These are phyloP conservation scores for Dactylella cylindrospora DNA, from an alignment of 2,329 filamentous ascomycete genomes.

Conservation along the genomic window DNA sequence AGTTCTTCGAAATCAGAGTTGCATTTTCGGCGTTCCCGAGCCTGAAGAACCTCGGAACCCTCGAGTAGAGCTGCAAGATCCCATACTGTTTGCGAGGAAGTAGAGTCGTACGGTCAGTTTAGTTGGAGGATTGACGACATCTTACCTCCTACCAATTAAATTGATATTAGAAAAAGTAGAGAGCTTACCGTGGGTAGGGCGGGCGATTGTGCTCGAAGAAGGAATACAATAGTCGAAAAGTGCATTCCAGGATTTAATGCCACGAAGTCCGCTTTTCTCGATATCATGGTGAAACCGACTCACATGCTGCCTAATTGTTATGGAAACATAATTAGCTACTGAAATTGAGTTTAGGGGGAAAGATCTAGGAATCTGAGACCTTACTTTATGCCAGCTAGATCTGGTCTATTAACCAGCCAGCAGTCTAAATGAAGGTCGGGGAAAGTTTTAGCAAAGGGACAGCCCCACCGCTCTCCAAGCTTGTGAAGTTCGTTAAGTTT, in stretches of 20 bases:
- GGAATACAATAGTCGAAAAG: background rate
- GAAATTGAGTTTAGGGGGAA: background rate
- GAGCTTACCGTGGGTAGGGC: background rate
- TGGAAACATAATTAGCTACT: too few relatives aligned
- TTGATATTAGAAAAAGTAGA: too few relatives aligned
- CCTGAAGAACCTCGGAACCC: too few relatives aligned
- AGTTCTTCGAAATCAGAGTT: background rate
- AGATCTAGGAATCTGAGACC: background rate
- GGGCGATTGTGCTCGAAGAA: background rate
- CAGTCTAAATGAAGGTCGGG: background rate
- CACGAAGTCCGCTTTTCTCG: background rate
- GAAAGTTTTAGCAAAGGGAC: background rate
- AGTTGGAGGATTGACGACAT: too few relatives aligned
- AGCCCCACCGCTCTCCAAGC: background rate
- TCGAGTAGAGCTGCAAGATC: too few relatives aligned
- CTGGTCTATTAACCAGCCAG: background rate
- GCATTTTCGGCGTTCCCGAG: too few relatives aligned
- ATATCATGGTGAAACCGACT: background rate
- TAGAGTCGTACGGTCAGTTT: too few relatives aligned
- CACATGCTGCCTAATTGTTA: constrained; percentile 1
- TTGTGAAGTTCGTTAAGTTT: too few relatives aligned
- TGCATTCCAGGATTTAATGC: background rate
- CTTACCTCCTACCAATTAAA: too few relatives aligned
- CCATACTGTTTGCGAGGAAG: too few relatives aligned
- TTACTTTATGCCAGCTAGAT: background rate